phyloP scores from a whole-genome alignment of 2,329 filamentous ascomycete genomes.

The Dothistroma pini region DNA sequence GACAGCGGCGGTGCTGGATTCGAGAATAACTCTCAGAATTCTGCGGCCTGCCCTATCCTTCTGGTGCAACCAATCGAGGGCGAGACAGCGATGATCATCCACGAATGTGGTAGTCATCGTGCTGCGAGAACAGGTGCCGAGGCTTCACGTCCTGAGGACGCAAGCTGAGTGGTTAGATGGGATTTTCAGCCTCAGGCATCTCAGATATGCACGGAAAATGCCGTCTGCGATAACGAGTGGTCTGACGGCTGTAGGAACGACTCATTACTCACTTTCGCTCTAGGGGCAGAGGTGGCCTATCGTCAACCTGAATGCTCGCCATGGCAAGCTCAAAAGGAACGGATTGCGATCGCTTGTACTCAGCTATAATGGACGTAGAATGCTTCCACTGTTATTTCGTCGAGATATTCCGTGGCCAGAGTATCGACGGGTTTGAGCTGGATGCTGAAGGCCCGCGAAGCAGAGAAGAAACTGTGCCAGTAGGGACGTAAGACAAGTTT shows the following conservation, averaged over 20 bases:
- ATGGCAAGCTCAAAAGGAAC: too few species aligned
- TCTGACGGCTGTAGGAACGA: neutral
- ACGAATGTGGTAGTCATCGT: neutral
- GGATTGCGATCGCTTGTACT: too few species aligned
- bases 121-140: neutral
- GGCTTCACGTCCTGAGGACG: neutral
- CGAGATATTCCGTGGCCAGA: too few species aligned
- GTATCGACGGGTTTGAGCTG: too few species aligned
- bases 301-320: too few species aligned
- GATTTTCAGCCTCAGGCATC: neutral
- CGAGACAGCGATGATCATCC: neutral
- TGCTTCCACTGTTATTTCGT: too few species aligned
- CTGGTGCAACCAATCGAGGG: neutral
- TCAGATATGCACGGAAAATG: neutral
- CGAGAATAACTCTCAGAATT: neutral
- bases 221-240: neutral
- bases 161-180: neutral
- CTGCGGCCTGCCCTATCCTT: constrained; percentile 2
- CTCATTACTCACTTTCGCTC: too few species aligned
- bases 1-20: neutral
- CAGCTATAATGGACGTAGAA: too few species aligned
- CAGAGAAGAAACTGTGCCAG: too few species aligned
- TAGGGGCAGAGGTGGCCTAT: too few species aligned
- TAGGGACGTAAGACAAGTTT: too few species aligned
- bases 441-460: too few species aligned